Evolutionary conservation across 2,329 filamentous ascomycete genomes (phyloP).

Genomic region (Nigrospora oryzae): DNA sequence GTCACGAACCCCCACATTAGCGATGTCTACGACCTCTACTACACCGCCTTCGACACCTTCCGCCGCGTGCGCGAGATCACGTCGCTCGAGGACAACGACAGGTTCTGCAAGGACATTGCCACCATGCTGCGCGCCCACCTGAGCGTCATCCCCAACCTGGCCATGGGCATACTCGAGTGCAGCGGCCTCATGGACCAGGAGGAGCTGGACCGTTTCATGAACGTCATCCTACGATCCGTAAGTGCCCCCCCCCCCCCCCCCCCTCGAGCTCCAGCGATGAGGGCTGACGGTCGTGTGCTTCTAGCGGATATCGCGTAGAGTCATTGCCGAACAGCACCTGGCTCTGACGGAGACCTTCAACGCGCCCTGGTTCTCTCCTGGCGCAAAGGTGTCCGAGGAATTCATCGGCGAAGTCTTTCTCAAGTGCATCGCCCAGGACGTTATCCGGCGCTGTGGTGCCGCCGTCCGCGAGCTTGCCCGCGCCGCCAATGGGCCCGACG

Average conservation of each 20-base stretch:
- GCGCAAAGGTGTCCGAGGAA: constrained; percentile 66
- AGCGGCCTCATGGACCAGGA: constrained; percentile 71
- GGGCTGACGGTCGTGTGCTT: background rate
- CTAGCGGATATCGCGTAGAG: constrained; percentile 84
- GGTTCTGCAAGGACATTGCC: constrained; percentile 72
- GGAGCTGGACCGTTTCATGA: constrained; percentile 91
- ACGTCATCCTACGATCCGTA: constrained; percentile 82
- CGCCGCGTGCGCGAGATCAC: constrained; percentile 78
- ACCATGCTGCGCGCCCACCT: constrained; percentile 79
- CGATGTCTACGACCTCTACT: constrained; percentile 94
- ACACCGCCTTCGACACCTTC: constrained; percentile 88
- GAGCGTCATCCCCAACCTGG: constrained; percentile 85
- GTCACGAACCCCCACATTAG: constrained; percentile 92
- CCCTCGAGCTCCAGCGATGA: background rate
- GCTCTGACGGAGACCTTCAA: constrained; percentile 92
- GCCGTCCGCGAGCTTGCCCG: constrained; percentile 68
- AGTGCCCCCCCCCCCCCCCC: constrained; percentile 15
- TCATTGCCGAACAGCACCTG: constrained; percentile 96
- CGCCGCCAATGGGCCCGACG: constrained; percentile 63
- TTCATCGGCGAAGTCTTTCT: constrained; percentile 95
- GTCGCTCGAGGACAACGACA: constrained; percentile 82
- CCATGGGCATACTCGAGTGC: constrained; percentile 90
- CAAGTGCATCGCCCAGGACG: constrained; percentile 82
- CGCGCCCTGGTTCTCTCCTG: constrained; percentile 80
- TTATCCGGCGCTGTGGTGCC: constrained; percentile 74